A percentile compares a stretch with the other conserved stretches of the same genome.
phyloP scores from a whole-genome alignment of 2,329 filamentous ascomycete species.

The Alternaria burnsii region DNA sequence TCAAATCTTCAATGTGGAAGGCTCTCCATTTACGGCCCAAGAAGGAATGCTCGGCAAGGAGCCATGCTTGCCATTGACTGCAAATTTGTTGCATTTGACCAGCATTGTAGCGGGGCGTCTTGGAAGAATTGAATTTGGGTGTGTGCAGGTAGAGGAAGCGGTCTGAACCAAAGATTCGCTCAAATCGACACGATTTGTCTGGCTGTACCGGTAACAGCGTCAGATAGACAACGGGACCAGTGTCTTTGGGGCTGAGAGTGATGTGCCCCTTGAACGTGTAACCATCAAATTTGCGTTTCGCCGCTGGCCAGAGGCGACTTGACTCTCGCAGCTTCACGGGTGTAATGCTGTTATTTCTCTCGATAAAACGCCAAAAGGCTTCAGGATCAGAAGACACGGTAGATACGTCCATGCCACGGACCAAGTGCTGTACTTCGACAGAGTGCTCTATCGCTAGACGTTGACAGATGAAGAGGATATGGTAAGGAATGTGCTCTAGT shows the following conservation, averaged over 20 bases:
- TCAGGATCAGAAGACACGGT: slow-evolving; percentile 19
- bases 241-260: slow-evolving; percentile 23
- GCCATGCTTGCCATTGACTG: slow-evolving; percentile 47
- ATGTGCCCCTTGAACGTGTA: slow-evolving; percentile 48
- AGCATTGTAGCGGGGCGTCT: slow-evolving; percentile 18
- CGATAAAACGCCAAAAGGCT: slow-evolving; percentile 33
- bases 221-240: slow-evolving; percentile 36
- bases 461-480: slow-evolving; percentile 45
- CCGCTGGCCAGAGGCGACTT: slow-evolving; percentile 33
- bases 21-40: slow-evolving; percentile 54
- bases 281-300: slow-evolving; percentile 32
- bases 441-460: slow-evolving; percentile 33
- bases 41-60: slow-evolving; percentile 47
- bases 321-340: slow-evolving; percentile 21
- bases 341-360: background rate
- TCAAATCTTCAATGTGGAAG: slow-evolving; percentile 51
- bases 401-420: slow-evolving; percentile 18
- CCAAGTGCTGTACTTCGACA: slow-evolving; percentile 23
- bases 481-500: slow-evolving; percentile 37
- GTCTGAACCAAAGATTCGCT: slow-evolving; percentile 50
- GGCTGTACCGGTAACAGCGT: slow-evolving; percentile 35
- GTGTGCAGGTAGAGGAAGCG: slow-evolving; percentile 54
- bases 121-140: slow-evolving; percentile 37
- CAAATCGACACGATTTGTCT: slow-evolving; percentile 48
- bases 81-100: slow-evolving; percentile 26